phyloP scores from a whole-genome alignment of 495 filamentous ascomycete species.

The Penicillium egyptiacum region DNA sequence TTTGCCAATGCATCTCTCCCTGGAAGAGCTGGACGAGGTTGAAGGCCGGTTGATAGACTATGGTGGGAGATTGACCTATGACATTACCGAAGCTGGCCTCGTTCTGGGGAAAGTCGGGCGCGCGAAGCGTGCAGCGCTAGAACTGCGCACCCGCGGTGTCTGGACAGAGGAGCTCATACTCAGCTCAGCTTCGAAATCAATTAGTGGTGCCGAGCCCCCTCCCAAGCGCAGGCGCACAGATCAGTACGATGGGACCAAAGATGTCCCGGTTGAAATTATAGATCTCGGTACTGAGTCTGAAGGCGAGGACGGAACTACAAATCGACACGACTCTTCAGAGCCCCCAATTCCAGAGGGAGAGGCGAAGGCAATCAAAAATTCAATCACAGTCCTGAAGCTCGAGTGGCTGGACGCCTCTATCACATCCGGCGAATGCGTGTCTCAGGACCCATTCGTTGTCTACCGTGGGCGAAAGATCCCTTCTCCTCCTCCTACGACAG shows the following conservation, averaged over 20 bases:
- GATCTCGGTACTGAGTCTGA: constrained; percentile 39
- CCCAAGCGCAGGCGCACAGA: constrained; percentile 28
- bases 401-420: constrained; percentile 73
- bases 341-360: constrained; percentile 11
- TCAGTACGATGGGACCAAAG: not conserved
- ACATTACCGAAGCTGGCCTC: constrained; percentile 68
- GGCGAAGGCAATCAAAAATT: constrained; percentile 20
- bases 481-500: constrained; percentile 9
- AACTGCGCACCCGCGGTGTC: constrained; percentile 65
- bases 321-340: constrained; percentile 7
- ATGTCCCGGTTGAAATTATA: constrained; percentile 19
- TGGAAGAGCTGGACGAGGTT: constrained; percentile 58
- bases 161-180: constrained; percentile 56
- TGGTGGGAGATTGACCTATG: constrained; percentile 64
- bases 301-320: constrained; percentile 23
- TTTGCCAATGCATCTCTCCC: constrained; percentile 65
- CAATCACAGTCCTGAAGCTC: constrained; percentile 68
- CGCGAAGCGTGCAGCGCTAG: constrained; percentile 69
- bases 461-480: constrained; percentile 54
- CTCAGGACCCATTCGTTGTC: constrained; percentile 61
- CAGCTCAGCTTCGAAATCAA: not conserved
- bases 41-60: constrained; percentile 60
- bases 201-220: constrained; percentile 15
- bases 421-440: constrained; percentile 50
- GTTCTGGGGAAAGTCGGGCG: constrained; percentile 70